Base-by-base conservation (phyloP, 768 basidiomycete species). In the Myochromella boudieri region DNA sequence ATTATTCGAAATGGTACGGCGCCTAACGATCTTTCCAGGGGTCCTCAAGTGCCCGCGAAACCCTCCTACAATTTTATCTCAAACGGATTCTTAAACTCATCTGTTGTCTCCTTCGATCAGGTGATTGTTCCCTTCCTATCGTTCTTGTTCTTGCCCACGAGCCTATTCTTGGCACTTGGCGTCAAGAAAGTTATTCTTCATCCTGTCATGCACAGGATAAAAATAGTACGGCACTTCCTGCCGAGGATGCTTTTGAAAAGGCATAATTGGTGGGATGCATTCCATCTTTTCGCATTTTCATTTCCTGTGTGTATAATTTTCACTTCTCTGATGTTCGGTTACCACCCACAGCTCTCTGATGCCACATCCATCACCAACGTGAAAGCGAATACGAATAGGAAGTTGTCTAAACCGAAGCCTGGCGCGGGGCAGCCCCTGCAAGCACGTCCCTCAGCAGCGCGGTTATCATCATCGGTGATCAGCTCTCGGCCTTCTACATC, bases 391-490 rank as follows among this genome's bases (percentile, higher is more conserved):
- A 14, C 42, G 34, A 29, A 54, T 32, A 51, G 54, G 51, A 51
- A 48, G 34, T 42, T 51, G 24, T 29, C 48, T 22, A 47, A 49
- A 32, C 40, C 41, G 41, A 53, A 50, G 42, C 43, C 43, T 44
- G n/a, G n/a, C n/a, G 24, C 14, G 10, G 34, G 40, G 46, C 50
- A 48, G 32, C 37, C 45, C n/a, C n/a, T n/a, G n/a, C n/a, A n/a
- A n/a, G n/a, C n/a, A n/a, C n/a, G n/a, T n/a, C n/a, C n/a, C n/a
- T n/a, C n/a, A n/a, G n/a, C n/a, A n/a, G n/a, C n/a, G n/a, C n/a
- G n/a, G n/a, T n/a, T n/a, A n/a, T n/a, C n/a, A 28, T 14, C 32
- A 39, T 49, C 46, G 51, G 57, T 58, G 48, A 47, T 42, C 26
- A 47, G n/a, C 32, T 18, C 20, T 36, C 18, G 7, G 10, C 21